Conservation (phyloP, 2,329 filamentous ascomycete genomes). For the Hyphodiscus sp. region DNA sequence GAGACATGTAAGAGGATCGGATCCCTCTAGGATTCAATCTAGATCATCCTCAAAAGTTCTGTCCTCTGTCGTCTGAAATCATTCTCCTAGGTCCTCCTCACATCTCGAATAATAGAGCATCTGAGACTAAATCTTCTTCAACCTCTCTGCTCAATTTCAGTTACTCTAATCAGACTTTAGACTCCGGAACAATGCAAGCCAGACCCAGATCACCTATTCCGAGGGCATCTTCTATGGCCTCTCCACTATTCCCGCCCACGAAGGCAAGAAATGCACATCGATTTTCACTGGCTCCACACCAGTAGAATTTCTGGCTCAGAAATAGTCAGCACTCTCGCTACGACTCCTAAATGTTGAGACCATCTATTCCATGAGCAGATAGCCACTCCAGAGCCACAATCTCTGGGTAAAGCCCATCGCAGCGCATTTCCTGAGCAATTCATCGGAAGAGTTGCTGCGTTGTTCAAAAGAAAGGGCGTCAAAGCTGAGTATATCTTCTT, state of each 20-base stretch:
- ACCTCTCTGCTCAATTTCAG: not conserved
- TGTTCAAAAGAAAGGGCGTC: constrained; percentile 5
- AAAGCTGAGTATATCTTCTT: constrained; percentile 15
- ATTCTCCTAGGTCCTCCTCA: not conserved
- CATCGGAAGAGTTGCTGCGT: constrained; percentile 7
- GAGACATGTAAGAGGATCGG: not conserved
- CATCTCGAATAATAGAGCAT: not conserved
- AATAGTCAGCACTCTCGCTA: constrained; percentile 13
- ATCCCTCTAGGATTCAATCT: not conserved
- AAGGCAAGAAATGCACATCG: constrained; percentile 11
- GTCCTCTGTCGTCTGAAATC: too few species aligned
- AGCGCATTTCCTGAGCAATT: constrained; percentile 10
- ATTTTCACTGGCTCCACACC: constrained; percentile 19
- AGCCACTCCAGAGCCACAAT: constrained; percentile 6
- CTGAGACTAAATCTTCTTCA: not conserved
- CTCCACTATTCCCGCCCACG: constrained; percentile 13
- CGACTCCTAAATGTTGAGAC: constrained; percentile 13
- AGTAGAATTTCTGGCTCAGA: constrained; percentile 19
- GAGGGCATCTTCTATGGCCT: constrained; percentile 24
- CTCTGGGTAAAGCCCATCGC: constrained; percentile 7
- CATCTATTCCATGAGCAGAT: constrained; percentile 13
- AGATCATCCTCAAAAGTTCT: not conserved
- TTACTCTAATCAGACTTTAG: not conserved
- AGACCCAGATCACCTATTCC: constrained; percentile 8
- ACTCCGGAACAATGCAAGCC: constrained; percentile 21